Base-by-base conservation (phyloP, 2,329 filamentous ascomycete genomes). In the Sporothrix dimorphospora region DNA sequence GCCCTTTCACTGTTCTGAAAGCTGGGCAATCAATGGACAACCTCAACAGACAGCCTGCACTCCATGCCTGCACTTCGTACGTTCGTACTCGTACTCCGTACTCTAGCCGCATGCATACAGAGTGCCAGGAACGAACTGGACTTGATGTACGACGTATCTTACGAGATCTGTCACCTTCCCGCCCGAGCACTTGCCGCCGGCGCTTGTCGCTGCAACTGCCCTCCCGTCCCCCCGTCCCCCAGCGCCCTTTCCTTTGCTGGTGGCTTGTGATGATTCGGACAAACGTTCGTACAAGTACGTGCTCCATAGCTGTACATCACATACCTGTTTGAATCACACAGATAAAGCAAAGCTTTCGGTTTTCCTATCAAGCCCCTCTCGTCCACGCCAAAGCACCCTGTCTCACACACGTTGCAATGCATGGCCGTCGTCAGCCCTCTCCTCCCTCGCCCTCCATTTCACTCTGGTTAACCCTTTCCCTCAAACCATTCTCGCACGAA, bases 321-420 rank as follows among this genome's bases (percentile, higher is more conserved):
- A n/a, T 34, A 34, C 30, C 30, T 6, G 30, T 34, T 34, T 3
- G 3, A 34, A 16, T 16, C 42, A 16, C 19, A 47, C 12, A 45
- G 16, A 65, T 27, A 27, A 19, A 47, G 40, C 61, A 21, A 8
- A n/a, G n/a, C n/a, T n/a, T n/a, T n/a, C n/a, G n/a, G n/a, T n/a
- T n/a, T n/a, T n/a, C n/a, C n/a, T n/a, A n/a, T n/a, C n/a, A n/a
- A n/a, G n/a, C n/a, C n/a, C n/a, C 30, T 34, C 8, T 21, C 21
- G 38, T 34, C 7, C 7, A 6, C 27, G n/a, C 53, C 24, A 12
- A 27, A 30, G 53, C 11, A 24, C 19, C 45, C 30, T 53, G 65
- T 68, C 65, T 53, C 45, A 68, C 45, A 27, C n/a, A 69, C 34
- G 59, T 63, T 63, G 59, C 21, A 57, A 55, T 30, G 21, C 38